Percentiles rank a stretch among this genome's conserved stretches.
phyloP scores from a whole-genome alignment of 345 rosid genomes.

The Bruguiera sexangula region DNA sequence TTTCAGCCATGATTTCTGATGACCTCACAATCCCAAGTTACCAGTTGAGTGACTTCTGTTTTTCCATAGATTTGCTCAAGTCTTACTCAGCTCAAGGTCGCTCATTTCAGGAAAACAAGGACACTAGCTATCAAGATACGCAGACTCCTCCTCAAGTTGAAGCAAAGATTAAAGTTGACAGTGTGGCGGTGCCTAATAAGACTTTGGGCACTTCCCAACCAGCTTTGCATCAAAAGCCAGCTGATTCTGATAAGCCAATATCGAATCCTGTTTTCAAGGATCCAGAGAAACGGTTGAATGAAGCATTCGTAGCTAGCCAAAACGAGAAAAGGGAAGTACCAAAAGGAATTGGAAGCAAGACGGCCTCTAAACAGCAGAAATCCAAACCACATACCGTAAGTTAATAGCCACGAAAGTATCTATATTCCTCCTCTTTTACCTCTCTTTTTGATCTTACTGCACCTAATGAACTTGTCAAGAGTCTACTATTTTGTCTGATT shows the following conservation, averaged over 20 bases:
- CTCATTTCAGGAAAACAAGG: slow-evolving; percentile 2
- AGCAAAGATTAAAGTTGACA: slow-evolving; percentile 1
- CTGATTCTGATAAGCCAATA: not conserved
- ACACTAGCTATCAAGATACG: slow-evolving; percentile 2
- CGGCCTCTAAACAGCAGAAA: slow-evolving; percentile 13
- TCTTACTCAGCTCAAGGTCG: slow-evolving; percentile 22
- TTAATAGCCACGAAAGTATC: not conserved
- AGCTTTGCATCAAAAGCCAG: not conserved
- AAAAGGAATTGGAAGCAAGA: slow-evolving; percentile 17
- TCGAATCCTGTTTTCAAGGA: slow-evolving; percentile 1
- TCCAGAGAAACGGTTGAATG: slow-evolving; percentile 11
- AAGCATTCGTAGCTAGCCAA: slow-evolving; percentile 19
- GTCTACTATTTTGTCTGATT: too few relatives aligned
- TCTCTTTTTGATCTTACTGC: too few relatives aligned
- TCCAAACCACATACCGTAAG: slow-evolving; percentile 23
- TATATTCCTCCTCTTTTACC: too few relatives aligned
- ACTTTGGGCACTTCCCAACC: not conserved
- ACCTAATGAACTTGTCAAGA: too few relatives aligned
- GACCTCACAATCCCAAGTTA: slow-evolving; percentile 36
- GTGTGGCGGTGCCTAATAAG: not conserved
- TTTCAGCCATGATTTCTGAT: slow-evolving; percentile 24
- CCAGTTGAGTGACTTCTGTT: slow-evolving; percentile 45
- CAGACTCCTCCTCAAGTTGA: slow-evolving; percentile 11
- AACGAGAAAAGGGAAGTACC: slow-evolving; percentile 4
- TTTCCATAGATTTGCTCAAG: slow-evolving; percentile 43